Evolutionary conservation across 768 basidiomycete genomes (phyloP), one percentile per base, ranked within the genome.

Genomic region (Cyclocybe aegerita): DNA sequence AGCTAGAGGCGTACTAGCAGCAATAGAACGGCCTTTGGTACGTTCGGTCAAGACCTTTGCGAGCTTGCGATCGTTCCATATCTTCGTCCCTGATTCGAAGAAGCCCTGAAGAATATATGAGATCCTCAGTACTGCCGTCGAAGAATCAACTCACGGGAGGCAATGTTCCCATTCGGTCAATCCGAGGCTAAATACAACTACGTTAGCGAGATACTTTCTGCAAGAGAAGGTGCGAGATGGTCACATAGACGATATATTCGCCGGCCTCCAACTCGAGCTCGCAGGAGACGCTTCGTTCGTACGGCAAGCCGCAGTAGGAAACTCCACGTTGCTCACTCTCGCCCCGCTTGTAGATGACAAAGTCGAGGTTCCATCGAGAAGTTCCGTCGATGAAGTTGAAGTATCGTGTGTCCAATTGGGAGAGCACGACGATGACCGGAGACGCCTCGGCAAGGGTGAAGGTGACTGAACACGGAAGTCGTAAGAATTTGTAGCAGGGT

Each of bases 371-470:
- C 73, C 73, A 79, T 32, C 54, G 48, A 16, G 65, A 66, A 33
- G 57, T 60, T 5, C 72, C 70, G 0, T 69, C 57, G 31, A 78
- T 62, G 35, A 70, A 69, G 10, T 56, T 54, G 58, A 74, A 78
- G 62, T 74, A 79, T 8, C 77, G 68, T 2, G 59, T 50, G 55
- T 78, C 75, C 35, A 72, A 55, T 56, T 75, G 73, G 10, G 76
- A 70, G 43, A 79, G 68, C 32, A 76, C 74, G 30, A 79, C 62
- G 32, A 76, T 64, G 14, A 73, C 61, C n/a, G 64, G 60, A 1
- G 74, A 65, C 1, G 61, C 55, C 17, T 69, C 56, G 1, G 69
- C 63, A 32, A 78, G 55, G 7, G 41, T 46, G 11, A 53, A 44
- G 8, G 37, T 34, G 30, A 47, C 49, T 50, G 16, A 2, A 15